These are phyloP conservation scores for Clonostachys solani DNA, from an alignment of 2,329 filamentous ascomycete species.

Conservation along the genomic window DNA sequence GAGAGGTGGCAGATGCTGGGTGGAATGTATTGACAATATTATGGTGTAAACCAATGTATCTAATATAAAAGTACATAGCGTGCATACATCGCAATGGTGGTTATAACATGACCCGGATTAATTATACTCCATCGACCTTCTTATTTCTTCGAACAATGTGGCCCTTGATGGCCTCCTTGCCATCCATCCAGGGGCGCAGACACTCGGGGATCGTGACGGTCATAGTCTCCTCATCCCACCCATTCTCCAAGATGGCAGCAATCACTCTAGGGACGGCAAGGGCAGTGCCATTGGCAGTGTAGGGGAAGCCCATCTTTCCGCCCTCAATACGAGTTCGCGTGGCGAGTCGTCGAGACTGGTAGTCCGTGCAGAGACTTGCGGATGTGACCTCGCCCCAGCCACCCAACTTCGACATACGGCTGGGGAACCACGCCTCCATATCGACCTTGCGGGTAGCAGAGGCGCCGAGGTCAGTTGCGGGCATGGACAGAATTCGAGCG, in stretches of 20 bases:
- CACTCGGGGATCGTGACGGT: conserved; percentile 75
- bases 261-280: conserved; percentile 86
- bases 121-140: conserved; percentile 19
- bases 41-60: background rate
- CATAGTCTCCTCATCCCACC: conserved; percentile 70
- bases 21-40: too few species aligned
- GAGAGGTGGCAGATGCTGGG: too few species aligned
- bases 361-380: conserved; percentile 89
- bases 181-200: conserved; percentile 81
- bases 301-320: conserved; percentile 67
- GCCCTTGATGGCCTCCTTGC: conserved; percentile 58
- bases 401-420: conserved; percentile 39
- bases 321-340: conserved; percentile 62
- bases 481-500: conserved; percentile 92
- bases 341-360: conserved; percentile 78
- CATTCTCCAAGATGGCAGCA: conserved; percentile 84
- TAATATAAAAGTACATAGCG: background rate
- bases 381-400: conserved; percentile 95
- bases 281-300: conserved; percentile 92
- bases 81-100: conserved; percentile 1
- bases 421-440: conserved; percentile 93
- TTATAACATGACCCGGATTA: background rate
- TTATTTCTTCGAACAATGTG: conserved; percentile 16
- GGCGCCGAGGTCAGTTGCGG: conserved; percentile 80
- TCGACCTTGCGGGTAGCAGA: conserved; percentile 84